These are phyloP conservation scores for Paraphaeosphaeria sporulosa DNA, from an alignment of 2,329 filamentous ascomycete species.

Conservation along the genomic window DNA sequence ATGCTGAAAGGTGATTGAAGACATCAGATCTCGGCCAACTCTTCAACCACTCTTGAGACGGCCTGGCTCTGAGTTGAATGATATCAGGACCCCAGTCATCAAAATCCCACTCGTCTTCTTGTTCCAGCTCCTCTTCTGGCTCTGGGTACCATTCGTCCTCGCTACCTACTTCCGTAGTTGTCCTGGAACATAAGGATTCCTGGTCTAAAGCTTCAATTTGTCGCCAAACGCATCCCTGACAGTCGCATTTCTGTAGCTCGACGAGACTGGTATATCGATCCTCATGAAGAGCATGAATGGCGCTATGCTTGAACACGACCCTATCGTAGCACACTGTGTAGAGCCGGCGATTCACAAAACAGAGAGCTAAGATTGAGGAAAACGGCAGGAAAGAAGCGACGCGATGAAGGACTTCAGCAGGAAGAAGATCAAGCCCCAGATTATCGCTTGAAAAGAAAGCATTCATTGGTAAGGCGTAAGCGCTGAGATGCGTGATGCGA, in stretches of 20 bases:
- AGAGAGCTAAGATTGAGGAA: constrained; percentile 10
- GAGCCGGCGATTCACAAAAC: background rate
- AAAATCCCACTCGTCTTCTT: constrained; percentile 8
- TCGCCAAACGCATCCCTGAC: background rate
- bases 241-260: constrained; percentile 1
- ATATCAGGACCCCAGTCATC: constrained; percentile 10
- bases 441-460: background rate
- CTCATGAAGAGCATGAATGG: background rate
- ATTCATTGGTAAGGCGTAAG: background rate
- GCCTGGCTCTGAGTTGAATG: background rate
- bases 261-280: constrained; percentile 2
- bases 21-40: background rate
- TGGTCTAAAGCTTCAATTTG: background rate
- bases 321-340: constrained; percentile 9
- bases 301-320: constrained; percentile 7
- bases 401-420: constrained; percentile 8
- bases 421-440: background rate
- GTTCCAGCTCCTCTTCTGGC: background rate
- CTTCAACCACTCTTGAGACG: background rate
- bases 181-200: background rate
- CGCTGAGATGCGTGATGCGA: background rate
- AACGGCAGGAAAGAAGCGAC: constrained; percentile 3
- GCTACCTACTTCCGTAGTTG: constrained; percentile 7
- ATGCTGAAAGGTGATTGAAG: background rate
- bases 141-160: constrained; percentile 12